Conservation (phyloP, 2,329 filamentous ascomycete genomes). For the Zasmidium citrigriseum region DNA sequence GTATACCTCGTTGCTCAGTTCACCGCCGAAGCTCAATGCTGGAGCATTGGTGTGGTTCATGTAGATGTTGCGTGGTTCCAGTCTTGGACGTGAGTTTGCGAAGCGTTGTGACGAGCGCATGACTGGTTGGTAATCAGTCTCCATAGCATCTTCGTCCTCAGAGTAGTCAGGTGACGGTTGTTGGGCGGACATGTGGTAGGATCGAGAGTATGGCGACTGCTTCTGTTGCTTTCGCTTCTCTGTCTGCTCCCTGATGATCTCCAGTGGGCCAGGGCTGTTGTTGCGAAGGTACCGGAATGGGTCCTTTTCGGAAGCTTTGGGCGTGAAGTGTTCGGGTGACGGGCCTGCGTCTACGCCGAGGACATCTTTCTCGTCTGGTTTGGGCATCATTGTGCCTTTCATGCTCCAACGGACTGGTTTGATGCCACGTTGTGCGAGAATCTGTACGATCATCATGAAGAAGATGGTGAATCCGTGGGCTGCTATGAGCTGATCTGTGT, state of each 20-base stretch:
- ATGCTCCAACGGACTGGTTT: constrained; percentile 31
- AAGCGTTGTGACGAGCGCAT: constrained; percentile 20
- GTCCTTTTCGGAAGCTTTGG: constrained; percentile 29
- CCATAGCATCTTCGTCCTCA: constrained; percentile 63
- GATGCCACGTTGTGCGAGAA: constrained; percentile 26
- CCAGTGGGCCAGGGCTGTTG: constrained; percentile 35
- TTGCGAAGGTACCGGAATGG: constrained; percentile 29
- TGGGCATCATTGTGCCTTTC: constrained; percentile 35
- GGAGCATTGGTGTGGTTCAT: constrained; percentile 15
- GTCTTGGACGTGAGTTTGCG: constrained; percentile 18
- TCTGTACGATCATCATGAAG: constrained; percentile 48
- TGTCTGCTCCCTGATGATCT: constrained; percentile 36
- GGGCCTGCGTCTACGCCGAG: constrained; percentile 30
- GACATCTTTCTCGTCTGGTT: constrained; percentile 31
- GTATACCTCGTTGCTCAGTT: constrained; percentile 25
- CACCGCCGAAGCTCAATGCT: constrained; percentile 17
- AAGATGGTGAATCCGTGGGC: constrained; percentile 59
- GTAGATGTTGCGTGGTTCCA: constrained; percentile 20
- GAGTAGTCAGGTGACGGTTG: constrained; percentile 29
- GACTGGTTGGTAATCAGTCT: constrained; percentile 61
- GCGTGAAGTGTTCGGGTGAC: constrained; percentile 22
- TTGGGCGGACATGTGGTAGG: constrained; percentile 19
- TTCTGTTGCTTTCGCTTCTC: constrained; percentile 13
- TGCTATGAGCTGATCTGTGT: constrained; percentile 41
- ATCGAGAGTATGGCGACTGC: constrained; percentile 14